Evolutionary conservation across 768 basidiomycete species (phyloP), one percentile per base, ranked within the genome.

Genomic region (Tricholoma flavovirens): DNA sequence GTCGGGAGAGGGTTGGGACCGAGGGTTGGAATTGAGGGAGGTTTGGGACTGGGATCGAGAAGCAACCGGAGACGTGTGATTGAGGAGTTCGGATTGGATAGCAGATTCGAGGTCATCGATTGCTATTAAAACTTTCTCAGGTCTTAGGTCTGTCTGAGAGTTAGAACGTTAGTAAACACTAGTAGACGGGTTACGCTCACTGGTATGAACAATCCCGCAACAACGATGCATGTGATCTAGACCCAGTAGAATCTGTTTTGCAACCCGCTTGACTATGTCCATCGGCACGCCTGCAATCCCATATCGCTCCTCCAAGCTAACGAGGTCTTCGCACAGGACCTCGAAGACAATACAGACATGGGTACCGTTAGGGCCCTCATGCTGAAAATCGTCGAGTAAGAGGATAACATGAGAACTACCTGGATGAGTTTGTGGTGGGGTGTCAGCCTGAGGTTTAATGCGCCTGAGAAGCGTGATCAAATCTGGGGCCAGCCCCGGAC

Each of bases 271-370:
- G 61, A 96, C 93, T 61, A 98, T 75, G 50, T 78, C 86, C 79
- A 93, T 90, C 12, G 96, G 95, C 1, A 98, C 95, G 60, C 96
- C 96, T 65, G 95, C 93, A 75, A 93, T 94, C 77, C 98, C 94
- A 75, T 98, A 93, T 10, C 96, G 84, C 73, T 97, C 98, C 81
- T 98, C 97, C 64, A 99, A 82, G 4, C 89, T 94, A 2, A 98
- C 83, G 2, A 99, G 77, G 69, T 96, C 98, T 74, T 99, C 96
- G 58, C 96, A 97, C 9, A 99, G 82, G 24, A 98, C 97, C 71
- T 99, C 97, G 66, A 98, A 98, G 12, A 97, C 94, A 96, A 99
- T 98, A 80, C 97, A 98, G 62, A 99, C 90, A 72, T 99, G 97
- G 14, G 83, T 87, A 35, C 97, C 97, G 69, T 99, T 97, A 8